Evolutionary conservation across 2,329 filamentous ascomycete species (phyloP).

Genomic region (Remersonia thermophila): DNA sequence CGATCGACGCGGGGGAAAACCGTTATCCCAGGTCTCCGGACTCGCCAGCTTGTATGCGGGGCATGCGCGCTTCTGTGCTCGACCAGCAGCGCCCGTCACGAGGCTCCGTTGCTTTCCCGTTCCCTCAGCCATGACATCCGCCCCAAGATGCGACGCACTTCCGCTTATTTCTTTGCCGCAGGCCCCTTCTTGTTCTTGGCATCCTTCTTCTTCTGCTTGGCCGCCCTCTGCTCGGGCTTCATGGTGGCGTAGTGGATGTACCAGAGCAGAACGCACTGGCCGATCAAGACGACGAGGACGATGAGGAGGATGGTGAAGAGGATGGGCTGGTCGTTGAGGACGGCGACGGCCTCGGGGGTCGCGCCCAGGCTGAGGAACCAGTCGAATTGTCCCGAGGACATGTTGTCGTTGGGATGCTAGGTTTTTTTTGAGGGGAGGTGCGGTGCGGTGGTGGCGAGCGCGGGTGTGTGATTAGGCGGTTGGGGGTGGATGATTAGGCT

Average conservation of each 20-base stretch:
- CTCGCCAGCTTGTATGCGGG: too few relatives aligned
- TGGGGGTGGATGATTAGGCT: not conserved
- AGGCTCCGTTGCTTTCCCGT: not conserved
- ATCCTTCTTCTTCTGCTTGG: slow-evolving; percentile 32
- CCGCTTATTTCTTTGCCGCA: slow-evolving; percentile 17
- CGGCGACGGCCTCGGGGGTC: slow-evolving; percentile 44
- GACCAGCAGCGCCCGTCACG: too few relatives aligned
- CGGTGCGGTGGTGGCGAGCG: too few relatives aligned
- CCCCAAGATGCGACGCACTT: not conserved
- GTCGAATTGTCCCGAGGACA: slow-evolving; percentile 40
- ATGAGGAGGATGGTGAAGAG: slow-evolving; percentile 46
- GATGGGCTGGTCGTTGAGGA: slow-evolving; percentile 48
- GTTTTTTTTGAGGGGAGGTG: not conserved
- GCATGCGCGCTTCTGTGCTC: too few relatives aligned
- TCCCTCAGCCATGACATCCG: not conserved
- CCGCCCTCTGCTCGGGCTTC: slow-evolving; percentile 49
- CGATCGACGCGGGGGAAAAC: too few relatives aligned
- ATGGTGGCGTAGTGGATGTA: slow-evolving; percentile 48
- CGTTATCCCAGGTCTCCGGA: too few relatives aligned
- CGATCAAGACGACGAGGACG: slow-evolving; percentile 36
- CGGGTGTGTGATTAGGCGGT: too few relatives aligned
- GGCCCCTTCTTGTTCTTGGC: slow-evolving; percentile 22
- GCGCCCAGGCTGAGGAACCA: slow-evolving; percentile 46
- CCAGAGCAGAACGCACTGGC: slow-evolving; percentile 38
- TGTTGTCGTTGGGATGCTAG: slow-evolving; percentile 12